Percentiles rank a stretch among this genome's conserved stretches.
Evolutionary conservation across 805 yeast genomes (phyloP).

Genomic region (Jamesozyma piceae): DNA sequence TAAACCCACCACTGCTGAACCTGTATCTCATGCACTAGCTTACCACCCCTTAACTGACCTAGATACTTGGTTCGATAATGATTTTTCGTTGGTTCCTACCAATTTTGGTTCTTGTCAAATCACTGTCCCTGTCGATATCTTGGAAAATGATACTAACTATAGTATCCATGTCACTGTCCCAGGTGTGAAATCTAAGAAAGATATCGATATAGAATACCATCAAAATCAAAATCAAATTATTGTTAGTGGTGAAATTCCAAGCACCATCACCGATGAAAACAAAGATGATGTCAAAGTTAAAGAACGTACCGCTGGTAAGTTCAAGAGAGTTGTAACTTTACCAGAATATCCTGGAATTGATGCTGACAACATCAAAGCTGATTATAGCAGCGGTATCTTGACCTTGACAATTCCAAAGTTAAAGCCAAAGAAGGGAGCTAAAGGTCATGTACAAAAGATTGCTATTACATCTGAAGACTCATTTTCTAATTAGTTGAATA

Average conservation of each 20-base stretch:
- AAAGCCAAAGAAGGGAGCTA: constrained; percentile 17
- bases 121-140: constrained; percentile 39
- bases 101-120: constrained; percentile 16
- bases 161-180: constrained; percentile 39
- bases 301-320: constrained; percentile 34
- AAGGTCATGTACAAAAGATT: constrained; percentile 20
- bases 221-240: constrained; percentile 36
- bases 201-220: constrained; percentile 39
- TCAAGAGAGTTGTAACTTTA: constrained; percentile 36
- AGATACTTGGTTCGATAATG: constrained; percentile 21
- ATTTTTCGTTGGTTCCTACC: constrained; percentile 22
- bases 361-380: constrained; percentile 38
- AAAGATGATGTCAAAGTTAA: constrained; percentile 22
- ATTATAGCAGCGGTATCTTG: constrained; percentile 38
- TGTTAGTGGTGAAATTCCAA: constrained; percentile 37
- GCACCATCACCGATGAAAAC: constrained; percentile 13
- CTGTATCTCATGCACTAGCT: too few species aligned
- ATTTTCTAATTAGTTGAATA: not conserved
- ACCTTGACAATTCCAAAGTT: constrained; percentile 36
- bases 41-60: constrained; percentile 4
- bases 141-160: constrained; percentile 36
- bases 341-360: constrained; percentile 34
- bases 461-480: constrained; percentile 25
- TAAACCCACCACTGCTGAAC: not conserved
- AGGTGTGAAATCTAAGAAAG: constrained; percentile 37